phyloP scores from a whole-genome alignment of 768 basidiomycete species.

The Boletellus emodensis region DNA sequence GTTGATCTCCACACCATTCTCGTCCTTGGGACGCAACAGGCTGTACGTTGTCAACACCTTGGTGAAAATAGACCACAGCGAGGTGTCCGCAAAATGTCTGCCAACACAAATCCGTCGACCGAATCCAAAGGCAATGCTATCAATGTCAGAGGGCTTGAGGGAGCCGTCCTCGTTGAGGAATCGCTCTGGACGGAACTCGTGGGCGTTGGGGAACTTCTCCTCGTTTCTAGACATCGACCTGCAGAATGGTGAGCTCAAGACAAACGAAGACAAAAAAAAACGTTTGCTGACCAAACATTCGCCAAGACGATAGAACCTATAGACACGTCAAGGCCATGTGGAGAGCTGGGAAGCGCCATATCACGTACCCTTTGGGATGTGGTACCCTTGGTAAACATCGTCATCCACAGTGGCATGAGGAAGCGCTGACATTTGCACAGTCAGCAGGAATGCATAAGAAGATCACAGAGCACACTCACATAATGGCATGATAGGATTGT shows the following conservation, averaged over 20 bases:
- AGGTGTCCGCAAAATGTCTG: conserved; percentile 14
- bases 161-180: conserved; percentile 4
- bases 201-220: conserved; percentile 1
- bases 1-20: not conserved
- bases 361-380: conserved; percentile 8
- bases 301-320: conserved; percentile 1
- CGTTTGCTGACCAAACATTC: conserved; percentile 1
- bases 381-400: conserved; percentile 7
- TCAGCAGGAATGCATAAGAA: not conserved
- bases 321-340: not conserved
- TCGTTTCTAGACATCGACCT: conserved; percentile 8
- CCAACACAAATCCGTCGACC: conserved; percentile 23
- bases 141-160: not conserved
- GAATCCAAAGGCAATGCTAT: conserved; percentile 19
- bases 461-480: not conserved
- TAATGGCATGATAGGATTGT: conserved; percentile 2
- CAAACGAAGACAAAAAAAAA: not conserved
- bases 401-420: conserved; percentile 5
- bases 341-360: no score
- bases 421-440: not conserved
- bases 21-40: conserved; percentile 1
- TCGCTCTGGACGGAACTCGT: conserved; percentile 4
- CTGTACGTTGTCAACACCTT: conserved; percentile 1
- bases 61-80: conserved; percentile 2
- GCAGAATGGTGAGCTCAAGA: no score